Evolutionary conservation across 2,329 filamentous ascomycete genomes (phyloP), one percentile per base, ranked within the genome.

Genomic region (Fusarium newnesense): DNA sequence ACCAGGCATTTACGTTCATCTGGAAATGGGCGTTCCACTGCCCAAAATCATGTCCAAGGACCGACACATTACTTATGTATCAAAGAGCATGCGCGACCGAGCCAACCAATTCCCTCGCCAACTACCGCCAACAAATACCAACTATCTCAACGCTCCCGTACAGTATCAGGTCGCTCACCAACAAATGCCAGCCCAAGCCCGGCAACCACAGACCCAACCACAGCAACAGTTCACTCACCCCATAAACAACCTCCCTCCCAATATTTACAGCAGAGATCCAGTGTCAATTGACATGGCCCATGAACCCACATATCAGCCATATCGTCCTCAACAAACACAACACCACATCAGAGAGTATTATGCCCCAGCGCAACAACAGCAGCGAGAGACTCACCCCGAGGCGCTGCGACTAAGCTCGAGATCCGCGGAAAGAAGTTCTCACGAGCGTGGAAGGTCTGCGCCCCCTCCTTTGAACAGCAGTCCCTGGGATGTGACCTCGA

Each of bases 21-120:
- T 89, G 66, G 86, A 87, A 75, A 86, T 88, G 66, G 86, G 87
- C 36, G 78, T 89, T 30, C 87, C 86, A 2, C 87, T 85, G 83
- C 81, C 81, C n/a, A 83, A 82, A 43, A 81, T 85, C 62, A 67
- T 83, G 18, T 81, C 84, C 18, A 85, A 83, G 65, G 83, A 79
- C 58, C 85, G 85, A 67, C 83, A 84, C 34, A 68, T 87, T 67
- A 85, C 85, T 49, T 88, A 86, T 71, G 84, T 82, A 71, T 88
- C 86, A 24, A 83, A 83, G 64, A 83, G 81, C 61, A 76, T 85
- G 60, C 84, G 85, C 69, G 77, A 86, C 71, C 80, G 83, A 77
- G 67, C 79, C 60, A 71, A 83, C 26, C 79, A 81, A 37, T 86
- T 86, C 44, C 84, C 86, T 28, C 84, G 85, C 53, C 84, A 85